Conservation (phyloP, 345 rosid genomes). For the Geranium brycei region DNA sequence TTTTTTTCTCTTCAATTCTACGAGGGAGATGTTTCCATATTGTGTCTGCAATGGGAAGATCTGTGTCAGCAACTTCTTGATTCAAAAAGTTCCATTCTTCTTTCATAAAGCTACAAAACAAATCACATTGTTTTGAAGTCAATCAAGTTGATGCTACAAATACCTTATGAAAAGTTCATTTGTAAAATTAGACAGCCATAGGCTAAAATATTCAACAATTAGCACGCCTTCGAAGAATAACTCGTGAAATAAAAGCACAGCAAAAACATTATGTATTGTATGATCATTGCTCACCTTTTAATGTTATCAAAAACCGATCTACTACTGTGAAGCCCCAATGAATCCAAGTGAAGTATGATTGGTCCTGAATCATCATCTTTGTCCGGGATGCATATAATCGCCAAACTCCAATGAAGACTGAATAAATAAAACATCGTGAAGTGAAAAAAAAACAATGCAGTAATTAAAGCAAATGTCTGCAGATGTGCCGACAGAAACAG, state of each 20-base stretch:
- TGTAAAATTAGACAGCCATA: too few relatives aligned
- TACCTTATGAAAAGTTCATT: not conserved
- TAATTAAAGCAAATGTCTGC: conserved; percentile 1
- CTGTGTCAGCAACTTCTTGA: conserved; percentile 32
- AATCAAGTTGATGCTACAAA: not conserved
- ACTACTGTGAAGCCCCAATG: conserved; percentile 63
- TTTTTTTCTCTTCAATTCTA: conserved; percentile 36
- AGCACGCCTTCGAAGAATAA: too few relatives aligned
- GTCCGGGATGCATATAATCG: conserved; percentile 76
- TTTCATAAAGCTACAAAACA: conserved; percentile 43
- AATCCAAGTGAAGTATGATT: conserved; percentile 79
- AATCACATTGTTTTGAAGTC: not conserved
- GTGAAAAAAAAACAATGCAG: conserved; percentile 6
- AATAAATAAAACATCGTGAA: conserved; percentile 14
- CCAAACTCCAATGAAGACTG: conserved; percentile 96
- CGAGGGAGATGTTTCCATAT: conserved; percentile 54
- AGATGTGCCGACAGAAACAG: not conserved
- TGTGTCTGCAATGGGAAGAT: conserved; percentile 44
- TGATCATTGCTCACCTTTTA: conserved; percentile 44
- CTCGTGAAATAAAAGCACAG: not conserved
- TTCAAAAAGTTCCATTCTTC: conserved; percentile 72
- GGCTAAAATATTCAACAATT: not conserved
- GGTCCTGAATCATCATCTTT: conserved; percentile 68
- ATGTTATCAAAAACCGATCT: conserved; percentile 45
- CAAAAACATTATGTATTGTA: not conserved